Evolutionary conservation across 2,329 filamentous ascomycete species (phyloP), one percentile per base, ranked within the genome.

Genomic region (Xylariaceae sp.): DNA sequence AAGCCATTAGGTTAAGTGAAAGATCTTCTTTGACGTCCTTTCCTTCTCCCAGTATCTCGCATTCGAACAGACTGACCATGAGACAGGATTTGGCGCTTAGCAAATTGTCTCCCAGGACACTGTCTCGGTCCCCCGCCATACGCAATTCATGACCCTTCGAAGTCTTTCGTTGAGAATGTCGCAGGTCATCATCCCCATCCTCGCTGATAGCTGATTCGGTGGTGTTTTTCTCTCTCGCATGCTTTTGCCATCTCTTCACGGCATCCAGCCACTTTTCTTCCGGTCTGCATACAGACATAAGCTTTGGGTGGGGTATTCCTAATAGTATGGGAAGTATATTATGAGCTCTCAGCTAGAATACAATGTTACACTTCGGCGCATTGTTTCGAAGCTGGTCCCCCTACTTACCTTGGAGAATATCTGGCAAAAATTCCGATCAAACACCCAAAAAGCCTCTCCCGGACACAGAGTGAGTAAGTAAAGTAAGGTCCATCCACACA

Each of bases 101-200:
- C 54, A 41, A 59, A 59, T 41, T 58, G 53, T 8, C 53, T 44
- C 1, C 56, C 55, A 8, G 55, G 55, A 42, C 51, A 59, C 34
- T 53, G 46, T 12, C 55, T 40, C 16, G 50, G 49, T 11, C 56
- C 54, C 12, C 55, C 56, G 6, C 57, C 55, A 14, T 54, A 57
- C 1, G 55, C 51, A 9, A 59, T 55, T 54, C 54, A 59, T 3
- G 53, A 53, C 9, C 53, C 53, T 44, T 56, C 55, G 15, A 52
- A 34, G 15, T 49, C 52, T 41, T 55, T 58, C 2, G 44, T 53
- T 15, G 52, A 53, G 40, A 56, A 59, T 32, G 28, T 44, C 13
- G 43, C 38, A 41, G 38, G n/a, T 16, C 32, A 36, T 55, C 53
- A 27, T 56, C 46, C n/a, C 48, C 51, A 5, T 51, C 46, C 9